Conservation (phyloP, 345 rosid genomes). For the Linum lewisii region DNA sequence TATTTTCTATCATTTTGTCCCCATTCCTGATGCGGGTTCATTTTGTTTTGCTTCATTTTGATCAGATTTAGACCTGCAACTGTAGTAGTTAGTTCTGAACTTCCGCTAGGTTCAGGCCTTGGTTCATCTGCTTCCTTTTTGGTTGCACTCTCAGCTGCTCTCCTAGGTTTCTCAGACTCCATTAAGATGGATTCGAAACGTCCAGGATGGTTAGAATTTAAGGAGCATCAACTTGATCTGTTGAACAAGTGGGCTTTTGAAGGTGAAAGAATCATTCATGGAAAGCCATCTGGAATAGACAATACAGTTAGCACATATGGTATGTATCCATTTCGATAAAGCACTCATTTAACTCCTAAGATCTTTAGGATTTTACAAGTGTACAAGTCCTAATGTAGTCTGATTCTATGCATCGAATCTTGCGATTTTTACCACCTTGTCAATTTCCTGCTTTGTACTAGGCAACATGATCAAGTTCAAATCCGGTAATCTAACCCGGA, state of each 20-base stretch:
- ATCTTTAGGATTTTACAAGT: too few species aligned
- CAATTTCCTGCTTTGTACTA: too few species aligned
- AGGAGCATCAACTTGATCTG: conserved; percentile 49
- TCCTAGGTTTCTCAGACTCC: conserved; percentile 43
- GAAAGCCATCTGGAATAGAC: conserved; percentile 95
- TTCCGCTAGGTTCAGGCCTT: conserved; percentile 82
- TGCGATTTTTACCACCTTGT: not conserved
- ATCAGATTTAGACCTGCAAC: conserved; percentile 72
- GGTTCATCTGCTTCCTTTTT: conserved; percentile 90
- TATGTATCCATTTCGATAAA: conserved; percentile 25
- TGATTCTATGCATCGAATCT: too few species aligned
- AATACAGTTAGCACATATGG: conserved; percentile 95
- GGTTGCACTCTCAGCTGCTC: conserved; percentile 72
- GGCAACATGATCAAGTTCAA: conserved; percentile 87
- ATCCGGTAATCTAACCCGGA: conserved; percentile 53
- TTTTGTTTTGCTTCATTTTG: conserved; percentile 5
- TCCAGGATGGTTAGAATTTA: conserved; percentile 44
- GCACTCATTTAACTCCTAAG: too few species aligned
- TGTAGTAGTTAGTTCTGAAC: conserved; percentile 60
- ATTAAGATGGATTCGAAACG: conserved; percentile 28
- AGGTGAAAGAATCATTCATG: conserved; percentile 92
- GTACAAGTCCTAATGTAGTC: too few species aligned
- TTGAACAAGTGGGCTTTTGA: conserved; percentile 92
- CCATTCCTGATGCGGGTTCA: conserved; percentile 13
- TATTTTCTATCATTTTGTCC: not conserved